Evolutionary conservation across 2,329 filamentous ascomycete genomes (phyloP).

Genomic region (Cordyceps javanica): DNA sequence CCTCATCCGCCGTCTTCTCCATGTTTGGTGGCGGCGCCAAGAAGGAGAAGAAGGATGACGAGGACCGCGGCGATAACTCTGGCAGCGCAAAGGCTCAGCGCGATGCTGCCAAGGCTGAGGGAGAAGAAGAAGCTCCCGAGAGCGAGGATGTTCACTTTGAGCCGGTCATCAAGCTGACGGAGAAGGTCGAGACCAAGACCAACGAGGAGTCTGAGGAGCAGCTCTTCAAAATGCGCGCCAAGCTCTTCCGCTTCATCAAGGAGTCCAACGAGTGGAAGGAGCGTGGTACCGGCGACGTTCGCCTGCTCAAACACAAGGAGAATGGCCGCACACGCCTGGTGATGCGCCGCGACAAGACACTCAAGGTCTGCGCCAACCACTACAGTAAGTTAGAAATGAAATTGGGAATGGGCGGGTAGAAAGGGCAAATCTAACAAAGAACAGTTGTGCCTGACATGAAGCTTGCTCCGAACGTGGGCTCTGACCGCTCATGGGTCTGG

Average conservation of each 20-base stretch:
- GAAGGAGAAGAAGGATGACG: constrained; percentile 89
- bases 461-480: constrained; percentile 94
- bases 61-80: constrained; percentile 79
- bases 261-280: constrained; percentile 97
- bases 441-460: constrained; percentile 91
- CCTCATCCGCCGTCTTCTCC: constrained; percentile 72
- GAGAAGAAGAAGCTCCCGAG: constrained; percentile 72
- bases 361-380: constrained; percentile 99
- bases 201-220: constrained; percentile 98
- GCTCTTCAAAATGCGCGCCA: constrained; percentile 98
- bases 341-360: constrained; percentile 98
- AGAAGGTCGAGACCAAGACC: constrained; percentile 95
- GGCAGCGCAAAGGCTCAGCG: constrained; percentile 80
- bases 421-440: constrained; percentile 28
- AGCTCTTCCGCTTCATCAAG: constrained; percentile 97
- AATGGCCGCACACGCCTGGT: constrained; percentile 96
- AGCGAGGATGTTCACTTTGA: constrained; percentile 95
- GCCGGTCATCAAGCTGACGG: constrained; percentile 90
- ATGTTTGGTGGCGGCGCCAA: constrained; percentile 98
- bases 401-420: background rate
- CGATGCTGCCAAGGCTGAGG: constrained; percentile 52
- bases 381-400: constrained; percentile 64
- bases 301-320: constrained; percentile 97
- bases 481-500: constrained; percentile 99
- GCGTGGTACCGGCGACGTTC: constrained; percentile 92